Evolutionary conservation across 768 basidiomycete genomes (phyloP).

Genomic region (Panus rudis): DNA sequence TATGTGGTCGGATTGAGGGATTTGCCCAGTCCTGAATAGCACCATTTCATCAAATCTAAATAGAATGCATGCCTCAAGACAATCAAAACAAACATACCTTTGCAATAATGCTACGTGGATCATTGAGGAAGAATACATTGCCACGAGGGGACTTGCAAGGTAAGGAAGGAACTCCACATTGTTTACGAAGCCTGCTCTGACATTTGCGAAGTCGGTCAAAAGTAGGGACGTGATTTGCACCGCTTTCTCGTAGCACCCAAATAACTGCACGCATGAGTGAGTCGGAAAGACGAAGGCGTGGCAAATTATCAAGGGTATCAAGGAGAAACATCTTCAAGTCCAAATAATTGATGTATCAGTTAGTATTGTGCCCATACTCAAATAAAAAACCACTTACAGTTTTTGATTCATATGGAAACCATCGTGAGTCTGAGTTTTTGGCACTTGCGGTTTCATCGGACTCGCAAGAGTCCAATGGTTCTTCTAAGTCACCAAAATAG

Average conservation of each 20-base stretch:
- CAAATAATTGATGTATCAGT: neutral
- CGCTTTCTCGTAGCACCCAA: constrained; percentile 26
- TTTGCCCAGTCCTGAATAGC: constrained; percentile 13
- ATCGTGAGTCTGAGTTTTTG: too few relatives aligned
- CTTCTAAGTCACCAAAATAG: too few relatives aligned
- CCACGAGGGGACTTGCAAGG: constrained; percentile 18
- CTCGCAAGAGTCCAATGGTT: too few relatives aligned
- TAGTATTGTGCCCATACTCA: too few relatives aligned
- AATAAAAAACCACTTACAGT: constrained; percentile 7
- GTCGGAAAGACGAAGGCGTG: constrained; percentile 26
- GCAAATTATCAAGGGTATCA: constrained; percentile 27
- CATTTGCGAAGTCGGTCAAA: constrained; percentile 19
- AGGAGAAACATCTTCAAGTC: constrained; percentile 24
- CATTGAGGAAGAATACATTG: constrained; percentile 26
- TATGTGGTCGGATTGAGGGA: constrained; percentile 5
- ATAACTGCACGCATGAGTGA: constrained; percentile 25
- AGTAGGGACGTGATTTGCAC: constrained; percentile 24
- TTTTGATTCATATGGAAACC: constrained; percentile 8
- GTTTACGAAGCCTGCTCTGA: constrained; percentile 15
- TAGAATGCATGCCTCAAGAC: too few relatives aligned
- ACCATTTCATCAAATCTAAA: neutral
- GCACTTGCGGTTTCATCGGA: too few relatives aligned
- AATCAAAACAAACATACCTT: constrained; percentile 4
- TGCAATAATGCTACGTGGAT: neutral
- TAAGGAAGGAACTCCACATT: constrained; percentile 9